A percentile compares a stretch with the other conserved stretches of the same genome.
phyloP scores from a whole-genome alignment of 202 grass and related monocot species.

The Panicum virgatum region DNA sequence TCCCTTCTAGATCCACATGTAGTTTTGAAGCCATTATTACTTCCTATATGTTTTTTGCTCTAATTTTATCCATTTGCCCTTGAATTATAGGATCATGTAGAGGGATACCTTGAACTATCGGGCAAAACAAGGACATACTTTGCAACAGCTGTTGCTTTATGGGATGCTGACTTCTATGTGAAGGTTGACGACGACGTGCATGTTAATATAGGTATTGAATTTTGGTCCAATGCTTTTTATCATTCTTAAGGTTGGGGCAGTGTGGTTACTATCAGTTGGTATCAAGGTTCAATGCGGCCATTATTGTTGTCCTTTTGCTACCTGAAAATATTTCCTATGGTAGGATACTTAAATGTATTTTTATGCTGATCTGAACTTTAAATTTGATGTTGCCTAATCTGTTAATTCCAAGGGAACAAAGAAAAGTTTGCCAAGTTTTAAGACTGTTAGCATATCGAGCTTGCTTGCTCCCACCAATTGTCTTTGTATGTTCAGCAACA shows the following conservation, averaged over 20 bases:
- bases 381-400: background rate
- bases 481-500: background rate
- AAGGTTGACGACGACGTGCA: constrained; percentile 91
- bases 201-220: constrained; percentile 85
- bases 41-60: background rate
- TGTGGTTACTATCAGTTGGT: background rate
- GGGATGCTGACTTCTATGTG: constrained; percentile 93
- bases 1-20: background rate
- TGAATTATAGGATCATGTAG: constrained; percentile 80
- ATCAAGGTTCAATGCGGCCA: background rate
- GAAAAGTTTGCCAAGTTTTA: background rate
- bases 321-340: background rate
- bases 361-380: background rate
- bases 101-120: constrained; percentile 88
- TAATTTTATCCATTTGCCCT: constrained; percentile 24
- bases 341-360: background rate
- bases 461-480: background rate
- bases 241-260: constrained; percentile 1
- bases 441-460: background rate
- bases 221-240: background rate
- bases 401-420: background rate
- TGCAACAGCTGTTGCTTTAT: constrained; percentile 77
- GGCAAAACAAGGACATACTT: constrained; percentile 91
- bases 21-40: background rate
- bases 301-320: background rate